Conservation (phyloP, 192 early-diverging fungal genomes). For the Entomortierella parvispora region DNA sequence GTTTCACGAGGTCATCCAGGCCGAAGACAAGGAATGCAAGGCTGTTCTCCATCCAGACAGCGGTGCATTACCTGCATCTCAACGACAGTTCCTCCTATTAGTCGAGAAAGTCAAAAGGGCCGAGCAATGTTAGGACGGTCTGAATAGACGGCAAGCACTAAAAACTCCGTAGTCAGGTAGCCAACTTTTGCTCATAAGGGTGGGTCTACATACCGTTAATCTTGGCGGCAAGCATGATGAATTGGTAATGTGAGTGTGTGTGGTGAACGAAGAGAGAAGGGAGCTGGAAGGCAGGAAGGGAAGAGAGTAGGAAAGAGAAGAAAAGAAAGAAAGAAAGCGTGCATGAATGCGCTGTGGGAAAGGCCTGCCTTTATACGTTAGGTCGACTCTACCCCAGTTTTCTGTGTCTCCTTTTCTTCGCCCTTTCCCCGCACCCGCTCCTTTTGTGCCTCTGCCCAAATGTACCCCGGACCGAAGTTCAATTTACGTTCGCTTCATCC, state of each 20-base stretch:
- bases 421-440: no score
- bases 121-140: neutral
- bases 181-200: no score
- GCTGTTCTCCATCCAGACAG: neutral
- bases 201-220: conserved; percentile 49
- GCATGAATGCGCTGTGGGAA: conserved; percentile 3
- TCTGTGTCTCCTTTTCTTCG: no score
- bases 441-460: no score
- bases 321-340: conserved; percentile 15
- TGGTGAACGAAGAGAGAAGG: neutral
- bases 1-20: no score
- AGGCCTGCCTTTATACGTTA: neutral
- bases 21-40: neutral
- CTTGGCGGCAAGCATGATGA: conserved; percentile 37
- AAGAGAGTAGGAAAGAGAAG: neutral
- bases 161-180: no score
- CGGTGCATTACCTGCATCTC: conserved; percentile 45
- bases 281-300: neutral
- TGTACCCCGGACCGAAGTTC: no score
- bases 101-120: neutral
- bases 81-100: conserved; percentile 52
- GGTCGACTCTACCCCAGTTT: no score
- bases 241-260: conserved; percentile 4
- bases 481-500: no score
- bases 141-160: neutral